Evolutionary conservation across 116 monocot genomes (phyloP).

Genomic region (Papilionanthe hybrid): DNA sequence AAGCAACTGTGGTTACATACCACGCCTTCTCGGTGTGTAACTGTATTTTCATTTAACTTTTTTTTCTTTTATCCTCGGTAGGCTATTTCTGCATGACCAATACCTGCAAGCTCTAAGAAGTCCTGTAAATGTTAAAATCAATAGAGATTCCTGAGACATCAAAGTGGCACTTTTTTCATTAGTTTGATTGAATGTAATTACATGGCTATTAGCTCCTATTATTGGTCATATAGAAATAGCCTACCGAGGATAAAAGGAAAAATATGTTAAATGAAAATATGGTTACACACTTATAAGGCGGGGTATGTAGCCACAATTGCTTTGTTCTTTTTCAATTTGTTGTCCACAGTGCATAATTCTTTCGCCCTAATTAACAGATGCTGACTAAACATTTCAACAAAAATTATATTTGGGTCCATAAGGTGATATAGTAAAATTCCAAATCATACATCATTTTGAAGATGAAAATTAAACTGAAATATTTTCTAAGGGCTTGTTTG

Average conservation of each 20-base stretch:
- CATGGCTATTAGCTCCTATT: background rate
- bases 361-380: constrained; percentile 77
- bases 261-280: background rate
- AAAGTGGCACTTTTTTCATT: background rate
- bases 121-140: constrained; percentile 98
- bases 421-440: background rate
- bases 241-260: background rate
- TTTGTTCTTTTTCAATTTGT: constrained; percentile 53
- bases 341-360: constrained; percentile 69
- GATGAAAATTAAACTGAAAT: too few species aligned
- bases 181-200: background rate
- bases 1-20: constrained; percentile 48
- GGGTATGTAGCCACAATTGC: constrained; percentile 55
- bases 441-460: background rate
- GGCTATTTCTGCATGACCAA: background rate
- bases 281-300: constrained; percentile 66
- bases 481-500: too few species aligned
- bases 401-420: background rate
- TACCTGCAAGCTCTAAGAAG: constrained; percentile 97
- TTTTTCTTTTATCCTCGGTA: background rate
- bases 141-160: constrained; percentile 59
- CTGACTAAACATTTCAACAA: constrained; percentile 38
- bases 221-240: background rate
- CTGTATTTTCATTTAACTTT: background rate
- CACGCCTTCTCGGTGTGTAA: constrained; percentile 75